Evolutionary conservation across 257 asterid species (phyloP).

Genomic region (Lantana camara): DNA sequence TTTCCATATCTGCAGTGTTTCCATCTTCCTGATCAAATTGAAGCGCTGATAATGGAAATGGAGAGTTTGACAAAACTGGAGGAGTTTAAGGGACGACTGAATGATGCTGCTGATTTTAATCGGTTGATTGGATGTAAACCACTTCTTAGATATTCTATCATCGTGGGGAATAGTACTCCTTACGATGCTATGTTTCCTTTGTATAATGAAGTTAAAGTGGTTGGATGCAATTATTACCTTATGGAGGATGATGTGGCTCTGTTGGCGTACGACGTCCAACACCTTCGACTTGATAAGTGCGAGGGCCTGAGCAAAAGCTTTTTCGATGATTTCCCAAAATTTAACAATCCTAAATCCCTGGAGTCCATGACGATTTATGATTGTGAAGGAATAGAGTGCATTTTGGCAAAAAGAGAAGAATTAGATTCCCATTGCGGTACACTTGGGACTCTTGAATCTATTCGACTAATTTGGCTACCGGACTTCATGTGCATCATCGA

Average conservation of each 20-base stretch:
- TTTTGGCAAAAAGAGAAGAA: too few relatives aligned
- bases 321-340: not conserved
- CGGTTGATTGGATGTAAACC: not conserved
- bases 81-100: too few relatives aligned
- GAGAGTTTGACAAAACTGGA: not conserved
- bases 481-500: not conserved
- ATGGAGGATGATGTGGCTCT: not conserved
- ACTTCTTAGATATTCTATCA: not conserved
- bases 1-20: not conserved
- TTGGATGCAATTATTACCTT: not conserved
- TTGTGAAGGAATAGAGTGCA: too few relatives aligned
- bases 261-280: conserved; percentile 22
- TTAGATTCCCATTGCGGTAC: too few relatives aligned
- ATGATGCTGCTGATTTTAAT: too few relatives aligned
- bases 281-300: conserved; percentile 2
- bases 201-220: not conserved
- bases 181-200: not conserved
- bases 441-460: not conserved
- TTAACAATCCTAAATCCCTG: too few relatives aligned
- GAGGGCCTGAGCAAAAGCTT: too few relatives aligned
- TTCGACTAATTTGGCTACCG: not conserved
- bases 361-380: too few relatives aligned
- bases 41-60: not conserved
- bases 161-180: not conserved
- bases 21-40: too few relatives aligned